Evolutionary conservation across 176 grass and related monocot species (phyloP), one percentile per base, ranked within the genome.

Genomic region (Oryza australiensis): DNA sequence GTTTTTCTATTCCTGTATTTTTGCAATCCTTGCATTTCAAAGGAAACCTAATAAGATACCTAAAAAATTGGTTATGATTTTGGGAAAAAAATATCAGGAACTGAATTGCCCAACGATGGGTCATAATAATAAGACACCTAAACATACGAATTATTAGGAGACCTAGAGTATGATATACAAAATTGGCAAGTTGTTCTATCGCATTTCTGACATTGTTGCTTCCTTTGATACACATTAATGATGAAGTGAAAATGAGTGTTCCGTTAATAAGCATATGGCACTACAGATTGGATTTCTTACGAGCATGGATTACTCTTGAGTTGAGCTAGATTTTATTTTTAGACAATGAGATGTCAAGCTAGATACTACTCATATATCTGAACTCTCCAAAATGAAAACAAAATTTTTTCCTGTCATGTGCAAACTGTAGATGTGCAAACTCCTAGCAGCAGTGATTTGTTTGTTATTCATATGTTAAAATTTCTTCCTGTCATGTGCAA

Each of bases 211-310:
- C 4, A 12, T 16, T 40, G 88, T 89, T 89, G 88, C 88, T 82
- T 89, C 88, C 45, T 82, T 12, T 24, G 72, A 59, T 62, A 59
- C 78, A 43, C 88, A 78, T 73, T 81, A 86, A 78, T 86, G 83
- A 82, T 82, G 34, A 79, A 67, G 14, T 68, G 88, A 86, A 86
- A 82, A 81, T 1, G 66, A 89, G 28, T 67, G 66, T 71, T 45
- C 37, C 46, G 46, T 46, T 82, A 41, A 76, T 49, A 22, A 77
- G 67, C 62, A 64, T 20, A 82, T 15, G 26, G 11, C 42, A 48
- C 23, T 81, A 76, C 42, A 66, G 72, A 68, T 83, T 48, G 38
- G 18, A 28, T 63, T 74, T 69, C 65, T 86, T 79, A 73, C 41
- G 1, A 29, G 26, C 72, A 65, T 40, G 34, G 85, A 32, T 71